Percentiles rank a stretch among this genome's conserved stretches.
phyloP scores from a whole-genome alignment of 2,329 filamentous ascomycete genomes.

The Periconia sp. region DNA sequence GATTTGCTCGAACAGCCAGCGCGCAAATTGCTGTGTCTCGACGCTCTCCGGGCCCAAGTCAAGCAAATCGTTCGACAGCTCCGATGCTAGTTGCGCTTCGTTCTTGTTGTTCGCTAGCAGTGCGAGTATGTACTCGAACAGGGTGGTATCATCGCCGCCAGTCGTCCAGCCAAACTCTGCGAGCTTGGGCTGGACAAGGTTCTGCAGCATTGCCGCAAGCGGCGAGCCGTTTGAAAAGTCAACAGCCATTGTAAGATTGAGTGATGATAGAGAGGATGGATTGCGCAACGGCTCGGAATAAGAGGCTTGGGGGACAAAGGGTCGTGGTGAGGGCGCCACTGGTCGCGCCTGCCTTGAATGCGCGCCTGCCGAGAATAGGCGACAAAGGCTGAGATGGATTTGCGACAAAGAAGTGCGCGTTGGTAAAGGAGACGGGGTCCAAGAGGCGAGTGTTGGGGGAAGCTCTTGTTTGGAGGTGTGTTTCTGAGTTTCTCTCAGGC shows the following conservation, averaged over 20 bases:
- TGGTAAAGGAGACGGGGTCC: background rate
- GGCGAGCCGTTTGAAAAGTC: constrained; percentile 79
- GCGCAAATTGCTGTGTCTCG: constrained; percentile 80
- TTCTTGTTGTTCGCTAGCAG: constrained; percentile 97
- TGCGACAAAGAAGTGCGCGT: constrained; percentile 9
- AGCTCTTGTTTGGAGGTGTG: constrained; percentile 12
- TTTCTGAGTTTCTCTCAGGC: background rate
- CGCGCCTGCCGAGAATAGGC: constrained; percentile 19
- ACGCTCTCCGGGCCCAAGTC: constrained; percentile 82
- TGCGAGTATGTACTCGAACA: constrained; percentile 95
- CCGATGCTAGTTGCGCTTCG: constrained; percentile 84
- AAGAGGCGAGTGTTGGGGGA: background rate
- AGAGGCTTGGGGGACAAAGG: constrained; percentile 24
- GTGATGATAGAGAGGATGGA: constrained; percentile 8
- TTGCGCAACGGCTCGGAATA: constrained; percentile 22
- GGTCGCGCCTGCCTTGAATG: constrained; percentile 17
- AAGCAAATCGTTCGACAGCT: constrained; percentile 87
- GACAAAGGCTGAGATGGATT: constrained; percentile 16
- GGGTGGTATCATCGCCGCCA: constrained; percentile 77
- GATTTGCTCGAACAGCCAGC: constrained; percentile 93
- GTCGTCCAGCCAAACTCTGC: constrained; percentile 92
- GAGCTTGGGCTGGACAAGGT: constrained; percentile 86
- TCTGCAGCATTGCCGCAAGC: constrained; percentile 81
- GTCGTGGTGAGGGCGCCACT: constrained; percentile 30
- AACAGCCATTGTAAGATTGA: constrained; percentile 68